Conservation (phyloP, 2,329 filamentous ascomycete species). For the Colletotrichum brevisporum region DNA sequence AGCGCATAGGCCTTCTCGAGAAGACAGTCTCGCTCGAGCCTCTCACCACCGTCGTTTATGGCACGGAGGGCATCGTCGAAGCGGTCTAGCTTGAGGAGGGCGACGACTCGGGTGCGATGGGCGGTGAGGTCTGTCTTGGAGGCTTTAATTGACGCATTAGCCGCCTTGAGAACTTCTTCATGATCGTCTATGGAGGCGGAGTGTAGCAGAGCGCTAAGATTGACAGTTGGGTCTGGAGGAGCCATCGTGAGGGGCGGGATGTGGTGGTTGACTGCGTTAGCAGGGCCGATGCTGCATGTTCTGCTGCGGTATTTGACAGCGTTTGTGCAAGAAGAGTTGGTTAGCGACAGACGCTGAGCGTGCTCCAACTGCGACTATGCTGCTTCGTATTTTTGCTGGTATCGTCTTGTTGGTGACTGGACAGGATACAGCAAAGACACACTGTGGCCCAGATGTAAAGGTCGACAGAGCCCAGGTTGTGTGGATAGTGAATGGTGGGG, state of each 20-base stretch:
- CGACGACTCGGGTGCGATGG: constrained; percentile 79
- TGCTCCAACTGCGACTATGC: too few relatives aligned
- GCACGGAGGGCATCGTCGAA: constrained; percentile 82
- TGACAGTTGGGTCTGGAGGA: constrained; percentile 61
- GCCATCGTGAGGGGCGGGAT: constrained; percentile 48
- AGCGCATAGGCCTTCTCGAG: constrained; percentile 86
- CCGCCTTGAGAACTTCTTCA: constrained; percentile 77
- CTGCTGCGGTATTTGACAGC: neutral
- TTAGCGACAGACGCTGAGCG: too few relatives aligned
- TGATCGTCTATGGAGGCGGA: constrained; percentile 76
- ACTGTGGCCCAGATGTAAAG: too few relatives aligned
- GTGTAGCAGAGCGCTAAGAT: constrained; percentile 68
- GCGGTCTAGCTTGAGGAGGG: constrained; percentile 85
- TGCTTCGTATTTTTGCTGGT: too few relatives aligned
- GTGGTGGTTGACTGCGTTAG: constrained; percentile 6
- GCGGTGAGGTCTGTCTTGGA: constrained; percentile 72
- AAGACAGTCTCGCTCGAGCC: constrained; percentile 71
- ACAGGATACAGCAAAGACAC: too few relatives aligned
- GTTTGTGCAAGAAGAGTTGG: too few relatives aligned
- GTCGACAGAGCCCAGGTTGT: too few relatives aligned
- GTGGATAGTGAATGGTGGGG: too few relatives aligned
- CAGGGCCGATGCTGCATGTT: constrained; percentile 22
- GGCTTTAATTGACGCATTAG: constrained; percentile 73
- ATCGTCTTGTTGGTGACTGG: too few relatives aligned
- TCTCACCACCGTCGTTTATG: constrained; percentile 74